Percentiles rank a stretch among this genome's conserved stretches.
Evolutionary conservation across 1,284 basidiomycete species (phyloP).

Genomic region (Schizophyllum amplum): DNA sequence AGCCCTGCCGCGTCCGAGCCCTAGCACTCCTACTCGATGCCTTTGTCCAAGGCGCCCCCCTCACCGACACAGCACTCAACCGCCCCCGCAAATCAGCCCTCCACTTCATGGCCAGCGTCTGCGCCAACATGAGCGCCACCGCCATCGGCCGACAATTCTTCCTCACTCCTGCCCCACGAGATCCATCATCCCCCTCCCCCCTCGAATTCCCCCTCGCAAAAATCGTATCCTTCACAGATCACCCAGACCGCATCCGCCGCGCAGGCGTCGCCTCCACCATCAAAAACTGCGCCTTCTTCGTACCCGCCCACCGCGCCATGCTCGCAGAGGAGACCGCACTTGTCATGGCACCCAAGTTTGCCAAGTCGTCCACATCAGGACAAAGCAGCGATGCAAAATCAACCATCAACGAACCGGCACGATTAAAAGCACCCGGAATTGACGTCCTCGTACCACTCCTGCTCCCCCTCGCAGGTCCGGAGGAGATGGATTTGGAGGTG

Average conservation of each 20-base stretch:
- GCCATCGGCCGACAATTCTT: conserved; percentile 67
- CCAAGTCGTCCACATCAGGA: no score
- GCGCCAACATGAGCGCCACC: conserved; percentile 78
- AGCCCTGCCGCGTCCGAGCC: conserved; percentile 50
- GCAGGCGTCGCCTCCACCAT: conserved; percentile 81
- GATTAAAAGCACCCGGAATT: conserved; percentile 58
- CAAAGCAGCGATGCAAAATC: no score
- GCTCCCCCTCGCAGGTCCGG: conserved; percentile 88
- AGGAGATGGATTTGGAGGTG: conserved; percentile 88
- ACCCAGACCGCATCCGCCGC: conserved; percentile 76
- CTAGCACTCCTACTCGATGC: conserved; percentile 80
- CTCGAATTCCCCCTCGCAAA: conserved; percentile 78
- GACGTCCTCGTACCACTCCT: conserved; percentile 80
- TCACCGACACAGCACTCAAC: conserved; percentile 38
- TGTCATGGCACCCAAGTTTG: conserved; percentile 47
- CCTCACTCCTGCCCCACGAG: conserved; percentile 45
- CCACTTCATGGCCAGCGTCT: conserved; percentile 87
- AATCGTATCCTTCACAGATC: conserved; percentile 82
- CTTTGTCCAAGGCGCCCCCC: conserved; percentile 66
- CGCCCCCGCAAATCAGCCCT: conserved; percentile 66
- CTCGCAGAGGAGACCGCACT: conserved; percentile 49
- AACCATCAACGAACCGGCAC: no score
- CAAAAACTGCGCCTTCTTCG: conserved; percentile 82
- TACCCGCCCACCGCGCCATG: conserved; percentile 60
- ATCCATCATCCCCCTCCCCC: conserved; percentile 23